These are phyloP conservation scores for Skeletonema menzelii DNA, from an alignment of 108 stramenopile species.

Conservation along the genomic window DNA sequence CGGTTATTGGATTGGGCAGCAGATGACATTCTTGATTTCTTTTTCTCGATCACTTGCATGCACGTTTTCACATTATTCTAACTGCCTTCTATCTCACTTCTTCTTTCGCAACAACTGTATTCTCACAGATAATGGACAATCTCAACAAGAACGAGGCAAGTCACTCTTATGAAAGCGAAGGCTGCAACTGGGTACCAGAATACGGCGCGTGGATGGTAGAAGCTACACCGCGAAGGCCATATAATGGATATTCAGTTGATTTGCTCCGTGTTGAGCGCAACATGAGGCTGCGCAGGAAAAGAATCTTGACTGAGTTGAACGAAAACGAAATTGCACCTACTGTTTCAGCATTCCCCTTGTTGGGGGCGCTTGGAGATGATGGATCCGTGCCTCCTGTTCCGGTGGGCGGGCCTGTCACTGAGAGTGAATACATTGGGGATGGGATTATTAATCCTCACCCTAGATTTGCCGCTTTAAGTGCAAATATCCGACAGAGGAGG, in stretches of 20 bases:
- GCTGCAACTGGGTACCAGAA: constrained; percentile 95
- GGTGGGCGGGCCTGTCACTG: constrained; percentile 85
- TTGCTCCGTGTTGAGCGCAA: constrained; percentile 97
- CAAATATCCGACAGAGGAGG: constrained; percentile 94
- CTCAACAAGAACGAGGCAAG: constrained; percentile 80
- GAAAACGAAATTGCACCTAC: constrained; percentile 95
- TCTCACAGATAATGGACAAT: constrained; percentile 84
- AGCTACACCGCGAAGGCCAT: constrained; percentile 92
- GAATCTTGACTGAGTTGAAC: constrained; percentile 83
- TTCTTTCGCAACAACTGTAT: constrained; percentile 4
- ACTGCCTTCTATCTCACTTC: background rate
- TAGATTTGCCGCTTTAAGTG: constrained; percentile 94
- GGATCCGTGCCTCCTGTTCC: constrained; percentile 70
- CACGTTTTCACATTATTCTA: background rate
- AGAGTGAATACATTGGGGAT: constrained; percentile 94
- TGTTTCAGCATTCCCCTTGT: constrained; percentile 82
- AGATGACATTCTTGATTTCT: background rate
- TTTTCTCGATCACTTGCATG: background rate
- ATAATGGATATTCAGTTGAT: constrained; percentile 91
- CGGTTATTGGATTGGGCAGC: no score
- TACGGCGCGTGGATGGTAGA: constrained; percentile 99
- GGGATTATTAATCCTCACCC: constrained; percentile 98
- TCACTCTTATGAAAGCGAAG: constrained; percentile 68
- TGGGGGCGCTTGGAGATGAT: constrained; percentile 84
- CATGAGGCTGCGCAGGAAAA: constrained; percentile 94